Percentiles rank a stretch among this genome's conserved stretches.
Conservation (phyloP, 2,329 filamentous ascomycete species). For the Paracoccidioides lutzii region DNA sequence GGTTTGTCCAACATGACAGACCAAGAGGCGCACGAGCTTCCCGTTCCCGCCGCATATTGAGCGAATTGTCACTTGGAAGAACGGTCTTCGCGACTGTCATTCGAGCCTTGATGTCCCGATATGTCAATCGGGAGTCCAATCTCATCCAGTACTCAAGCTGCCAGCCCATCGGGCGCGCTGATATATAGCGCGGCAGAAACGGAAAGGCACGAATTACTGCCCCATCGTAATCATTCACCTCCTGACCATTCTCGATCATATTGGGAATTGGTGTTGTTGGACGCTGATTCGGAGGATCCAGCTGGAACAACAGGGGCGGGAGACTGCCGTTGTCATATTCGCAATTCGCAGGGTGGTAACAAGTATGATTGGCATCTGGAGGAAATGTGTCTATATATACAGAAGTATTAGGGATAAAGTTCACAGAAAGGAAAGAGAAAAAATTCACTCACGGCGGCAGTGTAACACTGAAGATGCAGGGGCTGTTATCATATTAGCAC, state of each 20-base stretch:
- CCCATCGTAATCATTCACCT: constrained; percentile 8
- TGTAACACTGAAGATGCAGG: neutral
- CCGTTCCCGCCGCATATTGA: constrained; percentile 19
- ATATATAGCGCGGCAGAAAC: constrained; percentile 20
- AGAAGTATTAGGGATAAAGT: neutral
- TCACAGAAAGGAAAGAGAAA: neutral
- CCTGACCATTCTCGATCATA: constrained; percentile 12
- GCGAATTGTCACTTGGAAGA: constrained; percentile 15
- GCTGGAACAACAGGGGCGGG: constrained; percentile 16
- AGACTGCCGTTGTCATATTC: constrained; percentile 12
- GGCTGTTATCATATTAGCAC: neutral
- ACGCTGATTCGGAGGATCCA: constrained; percentile 10
- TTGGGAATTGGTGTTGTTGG: constrained; percentile 1
- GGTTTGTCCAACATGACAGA: constrained; percentile 18
- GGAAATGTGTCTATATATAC: neutral
- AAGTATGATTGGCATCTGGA: constrained; percentile 14
- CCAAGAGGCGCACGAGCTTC: constrained; percentile 16
- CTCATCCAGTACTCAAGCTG: constrained; percentile 22
- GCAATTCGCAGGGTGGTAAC: constrained; percentile 14
- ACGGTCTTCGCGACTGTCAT: constrained; percentile 13
- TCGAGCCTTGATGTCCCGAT: constrained; percentile 19
- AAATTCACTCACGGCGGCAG: neutral
- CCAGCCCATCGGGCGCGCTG: constrained; percentile 16
- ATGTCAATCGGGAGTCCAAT: constrained; percentile 16
- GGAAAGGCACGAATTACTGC: constrained; percentile 14